Evolutionary conservation across 805 yeast genomes (phyloP), one percentile per base, ranked within the genome.

Genomic region (Kodamaea jinghongensis): DNA sequence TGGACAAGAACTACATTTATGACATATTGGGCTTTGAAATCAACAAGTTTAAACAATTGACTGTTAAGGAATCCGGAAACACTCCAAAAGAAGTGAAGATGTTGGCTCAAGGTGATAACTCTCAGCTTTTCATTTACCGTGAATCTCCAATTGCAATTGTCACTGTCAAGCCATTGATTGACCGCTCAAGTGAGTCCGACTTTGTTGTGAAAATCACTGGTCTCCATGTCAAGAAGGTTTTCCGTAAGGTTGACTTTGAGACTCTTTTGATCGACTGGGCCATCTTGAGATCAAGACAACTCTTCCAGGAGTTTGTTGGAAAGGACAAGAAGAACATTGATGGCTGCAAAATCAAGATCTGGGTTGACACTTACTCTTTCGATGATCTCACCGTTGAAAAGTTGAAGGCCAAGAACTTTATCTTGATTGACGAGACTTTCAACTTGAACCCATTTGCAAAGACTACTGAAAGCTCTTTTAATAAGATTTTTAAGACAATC

Each of bases 81-180:
- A 33, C 51, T 41, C 35, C 54, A 51, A 23, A 50, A 53, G 28
- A 46, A 45, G 31, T 42, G 49, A 55, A 43, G 42, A 69, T 60
- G 48, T 65, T 49, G 49, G 53, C 36, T 45, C 50, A 50, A 14
- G 73, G 75, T 14, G 64, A 69, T 11, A 75, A 81, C 48, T 68
- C 87, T 1, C 75, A 73, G 36, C 52, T 81, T 28, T 69, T 83
- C 17, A 55, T 75, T 12, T 85, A 84, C 62, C 75, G 90, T 53
- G 76, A 75, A n/a, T 67, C 81, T 1, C 90, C 93, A 12, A 79
- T 86, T 54, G 88, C 89, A 0, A 65, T 81, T 27, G 65, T 75
- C 22, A 71, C 81, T 0, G 64, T 74, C 32, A 70, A 67, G 31
- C 66, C 72, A n/a, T 49, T 60, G 43, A 44, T 51, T 4, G 67